Evolutionary conservation across 2,329 filamentous ascomycete genomes (phyloP).

Genomic region (Scortechinia acanthostroma): DNA sequence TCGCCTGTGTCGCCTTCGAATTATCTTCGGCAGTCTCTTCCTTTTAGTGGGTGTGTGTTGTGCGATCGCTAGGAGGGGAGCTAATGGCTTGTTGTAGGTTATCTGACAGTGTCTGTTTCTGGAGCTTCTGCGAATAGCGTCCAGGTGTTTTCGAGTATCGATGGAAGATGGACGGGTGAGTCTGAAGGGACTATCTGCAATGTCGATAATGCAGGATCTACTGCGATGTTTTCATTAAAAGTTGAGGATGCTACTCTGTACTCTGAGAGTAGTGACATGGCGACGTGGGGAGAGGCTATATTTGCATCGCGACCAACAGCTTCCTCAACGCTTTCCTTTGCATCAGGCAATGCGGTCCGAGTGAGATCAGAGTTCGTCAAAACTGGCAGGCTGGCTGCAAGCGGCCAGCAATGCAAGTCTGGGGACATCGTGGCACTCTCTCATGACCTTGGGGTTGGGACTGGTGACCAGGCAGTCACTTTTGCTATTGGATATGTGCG

Average conservation of each 20-base stretch:
- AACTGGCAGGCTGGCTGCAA: constrained; percentile 15
- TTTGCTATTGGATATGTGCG: constrained; percentile 31
- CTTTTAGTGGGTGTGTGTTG: constrained; percentile 18
- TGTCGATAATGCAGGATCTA: constrained; percentile 6
- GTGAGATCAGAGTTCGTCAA: constrained; percentile 19
- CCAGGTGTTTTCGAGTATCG: constrained; percentile 31
- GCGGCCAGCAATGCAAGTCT: constrained; percentile 13
- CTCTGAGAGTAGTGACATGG: constrained; percentile 26
- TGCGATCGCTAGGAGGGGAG: background rate
- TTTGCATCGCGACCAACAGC: constrained; percentile 21
- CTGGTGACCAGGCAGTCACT: constrained; percentile 16
- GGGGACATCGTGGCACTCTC: constrained; percentile 22
- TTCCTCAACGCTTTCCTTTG: constrained; percentile 13
- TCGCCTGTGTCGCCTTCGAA: constrained; percentile 31
- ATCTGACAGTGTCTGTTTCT: background rate
- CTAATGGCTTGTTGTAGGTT: background rate
- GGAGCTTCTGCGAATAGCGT: constrained; percentile 21
- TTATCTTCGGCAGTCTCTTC: constrained; percentile 30
- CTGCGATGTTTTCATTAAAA: constrained; percentile 11
- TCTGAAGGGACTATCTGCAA: constrained; percentile 7
- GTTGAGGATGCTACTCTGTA: constrained; percentile 18
- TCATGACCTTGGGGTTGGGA: constrained; percentile 25
- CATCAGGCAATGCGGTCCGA: constrained; percentile 14
- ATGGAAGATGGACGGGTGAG: constrained; percentile 30
- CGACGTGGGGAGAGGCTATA: constrained; percentile 28